These are phyloP conservation scores for Gossypium thurberi DNA, from an alignment of 345 rosid genomes.

Conservation along the genomic window DNA sequence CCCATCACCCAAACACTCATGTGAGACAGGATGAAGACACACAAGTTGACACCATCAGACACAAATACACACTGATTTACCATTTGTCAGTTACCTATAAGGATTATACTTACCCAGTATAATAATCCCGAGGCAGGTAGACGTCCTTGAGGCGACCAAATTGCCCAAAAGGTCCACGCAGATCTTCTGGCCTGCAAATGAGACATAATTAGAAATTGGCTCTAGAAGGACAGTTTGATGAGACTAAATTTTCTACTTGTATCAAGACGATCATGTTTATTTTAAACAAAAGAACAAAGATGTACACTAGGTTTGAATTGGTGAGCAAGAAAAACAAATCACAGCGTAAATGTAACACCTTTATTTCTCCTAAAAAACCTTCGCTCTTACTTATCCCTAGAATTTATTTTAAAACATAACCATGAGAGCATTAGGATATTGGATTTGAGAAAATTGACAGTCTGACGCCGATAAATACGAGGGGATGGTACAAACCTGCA, in stretches of 20 bases:
- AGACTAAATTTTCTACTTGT: neutral
- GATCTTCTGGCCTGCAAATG: conserved; percentile 67
- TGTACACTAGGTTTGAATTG: neutral
- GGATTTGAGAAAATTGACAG: neutral
- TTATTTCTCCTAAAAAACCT: neutral
- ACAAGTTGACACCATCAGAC: neutral
- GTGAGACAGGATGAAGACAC: conserved; percentile 1
- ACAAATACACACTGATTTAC: neutral
- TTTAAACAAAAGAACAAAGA: neutral
- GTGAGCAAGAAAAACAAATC: neutral
- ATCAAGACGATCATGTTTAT: neutral
- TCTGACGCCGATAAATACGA: neutral
- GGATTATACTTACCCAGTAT: conserved; percentile 59
- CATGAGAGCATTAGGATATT: neutral
- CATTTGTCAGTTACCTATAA: neutral
- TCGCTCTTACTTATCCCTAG: neutral
- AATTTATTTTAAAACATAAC: neutral
- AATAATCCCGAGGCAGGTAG: conserved; percentile 84
- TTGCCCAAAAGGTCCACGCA: conserved; percentile 65
- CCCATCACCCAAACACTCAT: conserved; percentile 12
- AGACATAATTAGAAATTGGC: neutral
- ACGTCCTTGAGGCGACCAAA: conserved; percentile 87
- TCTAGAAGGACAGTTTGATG: neutral
- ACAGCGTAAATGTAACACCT: neutral
- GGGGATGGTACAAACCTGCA: conserved; percentile 75